phyloP scores from a whole-genome alignment of 306 rosid genomes.

The Luffa acutangula region DNA sequence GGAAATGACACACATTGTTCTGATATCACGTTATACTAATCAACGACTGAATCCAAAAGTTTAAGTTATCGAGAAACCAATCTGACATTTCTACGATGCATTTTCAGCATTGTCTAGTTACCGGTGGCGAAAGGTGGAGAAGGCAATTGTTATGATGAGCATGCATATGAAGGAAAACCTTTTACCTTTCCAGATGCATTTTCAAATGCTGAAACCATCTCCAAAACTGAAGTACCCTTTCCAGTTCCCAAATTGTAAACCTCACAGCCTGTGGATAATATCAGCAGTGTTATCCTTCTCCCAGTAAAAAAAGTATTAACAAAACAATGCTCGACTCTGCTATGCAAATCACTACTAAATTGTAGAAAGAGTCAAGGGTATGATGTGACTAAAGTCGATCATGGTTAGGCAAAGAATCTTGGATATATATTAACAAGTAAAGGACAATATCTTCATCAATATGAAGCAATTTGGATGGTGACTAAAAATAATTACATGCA shows the following conservation, averaged over 20 bases:
- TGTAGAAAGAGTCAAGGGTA: background rate
- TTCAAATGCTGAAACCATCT: slow-evolving; percentile 91
- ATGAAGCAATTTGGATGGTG: background rate
- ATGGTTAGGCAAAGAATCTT: background rate
- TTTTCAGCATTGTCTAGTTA: background rate
- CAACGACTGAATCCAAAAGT: background rate
- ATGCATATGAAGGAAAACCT: background rate
- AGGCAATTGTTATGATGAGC: background rate
- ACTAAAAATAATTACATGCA: background rate
- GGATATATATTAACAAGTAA: background rate
- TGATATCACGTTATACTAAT: background rate
- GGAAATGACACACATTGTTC: background rate
- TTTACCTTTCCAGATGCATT: slow-evolving; percentile 80
- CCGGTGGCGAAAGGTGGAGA: background rate
- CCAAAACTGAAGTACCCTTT: slow-evolving; percentile 90
- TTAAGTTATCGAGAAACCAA: background rate
- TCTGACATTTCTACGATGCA: background rate
- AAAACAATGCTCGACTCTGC: background rate
- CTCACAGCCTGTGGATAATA: slow-evolving; percentile 58
- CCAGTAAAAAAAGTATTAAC: background rate
- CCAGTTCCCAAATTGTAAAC: slow-evolving; percentile 98
- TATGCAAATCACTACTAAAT: background rate
- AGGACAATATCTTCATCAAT: background rate
- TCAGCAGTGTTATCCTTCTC: background rate
- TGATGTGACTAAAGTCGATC: background rate